These are phyloP conservation scores for Phalaenopsis aphrodite DNA, from an alignment of 106 monocot genomes.

Conservation along the genomic window DNA sequence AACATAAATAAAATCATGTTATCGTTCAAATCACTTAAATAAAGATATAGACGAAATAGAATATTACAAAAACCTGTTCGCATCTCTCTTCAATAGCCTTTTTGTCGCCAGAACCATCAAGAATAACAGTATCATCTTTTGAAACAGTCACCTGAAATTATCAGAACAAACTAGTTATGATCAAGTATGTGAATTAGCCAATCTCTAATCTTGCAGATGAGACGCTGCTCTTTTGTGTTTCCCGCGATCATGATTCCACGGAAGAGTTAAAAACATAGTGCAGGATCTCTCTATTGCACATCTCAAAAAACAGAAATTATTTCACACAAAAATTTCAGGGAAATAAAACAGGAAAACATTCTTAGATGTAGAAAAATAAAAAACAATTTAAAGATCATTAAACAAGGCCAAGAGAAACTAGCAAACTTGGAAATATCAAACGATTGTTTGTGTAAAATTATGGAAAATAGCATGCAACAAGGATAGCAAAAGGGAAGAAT, in stretches of 20 bases:
- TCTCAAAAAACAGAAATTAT: background rate
- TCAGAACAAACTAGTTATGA: background rate
- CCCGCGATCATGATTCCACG: background rate
- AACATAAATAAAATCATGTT: background rate
- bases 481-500: background rate
- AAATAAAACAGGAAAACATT: too few species aligned
- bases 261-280: background rate
- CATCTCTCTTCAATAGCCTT: slow-evolving; percentile 90
- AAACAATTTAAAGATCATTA: too few species aligned
- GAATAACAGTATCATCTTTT: slow-evolving; percentile 92
- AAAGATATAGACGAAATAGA: background rate
- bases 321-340: background rate
- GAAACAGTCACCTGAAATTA: slow-evolving; percentile 49
- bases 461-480: background rate
- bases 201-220: background rate
- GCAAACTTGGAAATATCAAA: too few species aligned
- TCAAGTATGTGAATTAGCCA: background rate
- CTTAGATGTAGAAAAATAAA: too few species aligned
- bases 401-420: too few species aligned
- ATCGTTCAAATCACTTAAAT: background rate
- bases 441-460: background rate
- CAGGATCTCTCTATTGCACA: background rate
- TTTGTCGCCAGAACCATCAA: slow-evolving; percentile 95
- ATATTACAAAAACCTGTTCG: slow-evolving; percentile 47
- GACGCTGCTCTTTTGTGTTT: background rate